A percentile compares a stretch with the other conserved stretches of the same genome.
Conservation (phyloP, 2,329 filamentous ascomycete genomes). For the Colletotrichum zoysiae region DNA sequence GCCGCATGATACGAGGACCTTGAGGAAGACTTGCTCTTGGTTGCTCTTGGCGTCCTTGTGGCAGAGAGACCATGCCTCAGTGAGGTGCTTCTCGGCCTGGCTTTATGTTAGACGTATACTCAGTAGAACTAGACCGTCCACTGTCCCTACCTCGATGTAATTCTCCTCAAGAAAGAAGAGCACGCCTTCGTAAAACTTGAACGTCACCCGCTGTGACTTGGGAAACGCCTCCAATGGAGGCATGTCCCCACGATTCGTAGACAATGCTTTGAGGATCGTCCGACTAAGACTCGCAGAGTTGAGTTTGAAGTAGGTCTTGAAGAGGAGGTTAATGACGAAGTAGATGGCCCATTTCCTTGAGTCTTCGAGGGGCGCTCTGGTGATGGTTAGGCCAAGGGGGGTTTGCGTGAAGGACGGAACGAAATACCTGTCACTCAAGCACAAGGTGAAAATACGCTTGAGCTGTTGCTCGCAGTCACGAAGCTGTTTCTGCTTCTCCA, state of each 20-base stretch:
- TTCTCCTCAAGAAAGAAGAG: constrained; percentile 96
- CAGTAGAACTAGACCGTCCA: too few relatives aligned
- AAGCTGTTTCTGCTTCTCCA: constrained; percentile 84
- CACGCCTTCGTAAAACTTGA: constrained; percentile 95
- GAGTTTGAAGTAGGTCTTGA: constrained; percentile 98
- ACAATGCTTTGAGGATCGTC: constrained; percentile 87
- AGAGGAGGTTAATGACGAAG: constrained; percentile 91
- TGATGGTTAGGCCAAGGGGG: constrained; percentile 42
- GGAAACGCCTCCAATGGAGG: constrained; percentile 85
- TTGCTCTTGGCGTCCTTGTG: constrained; percentile 80
- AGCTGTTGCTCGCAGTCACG: constrained; percentile 92
- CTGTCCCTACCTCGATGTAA: constrained; percentile 75
- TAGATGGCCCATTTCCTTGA: constrained; percentile 99
- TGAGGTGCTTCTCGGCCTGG: constrained; percentile 83
- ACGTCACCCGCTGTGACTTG: constrained; percentile 91
- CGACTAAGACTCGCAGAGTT: constrained; percentile 91
- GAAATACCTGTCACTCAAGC: constrained; percentile 84
- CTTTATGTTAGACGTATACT: constrained; percentile 1
- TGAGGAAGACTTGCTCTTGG: constrained; percentile 73
- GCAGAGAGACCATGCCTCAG: constrained; percentile 85
- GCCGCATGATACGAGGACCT: neutral
- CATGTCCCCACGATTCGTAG: constrained; percentile 83
- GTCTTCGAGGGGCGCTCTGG: constrained; percentile 83
- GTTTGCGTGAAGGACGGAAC: neutral
- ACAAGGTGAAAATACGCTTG: constrained; percentile 92